Base-by-base conservation (phyloP, 2,329 filamentous ascomycete genomes). In the Apiospora rasikravindrae region DNA sequence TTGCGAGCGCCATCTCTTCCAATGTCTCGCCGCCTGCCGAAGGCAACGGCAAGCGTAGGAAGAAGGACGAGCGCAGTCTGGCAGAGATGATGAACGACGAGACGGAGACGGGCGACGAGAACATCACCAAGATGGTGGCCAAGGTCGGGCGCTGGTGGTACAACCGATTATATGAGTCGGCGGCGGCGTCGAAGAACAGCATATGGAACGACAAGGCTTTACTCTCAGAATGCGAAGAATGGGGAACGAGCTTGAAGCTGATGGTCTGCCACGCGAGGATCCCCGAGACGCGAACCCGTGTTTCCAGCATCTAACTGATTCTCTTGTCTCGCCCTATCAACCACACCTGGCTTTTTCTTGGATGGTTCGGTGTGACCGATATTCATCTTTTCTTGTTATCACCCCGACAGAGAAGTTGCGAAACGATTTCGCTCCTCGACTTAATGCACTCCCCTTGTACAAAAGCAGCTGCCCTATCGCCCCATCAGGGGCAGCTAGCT, bases 131-230 rank as follows among this genome's bases (percentile, higher is more conserved):
- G 79, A 97, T 97, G 87, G 95, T 98, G 29, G 93, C 95, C 22
- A 92, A 91, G 74, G 96, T 98, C 14, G 96, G 95, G 1, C 89
- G 96, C 61, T 98, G 96, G 94, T 99, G 96, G 96, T 98, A 98
- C 82, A 93, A 91, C 13, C 90, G 93, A 70, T 98, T 96, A 85
- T 98, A 98, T 81, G 96, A 98, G 82, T 88, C 71, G 87, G 88
- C 5, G 86, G 91, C 11, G 82, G 89, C 73, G 82, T 87, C 86
- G 69, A 83, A 85, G 67, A 84, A 85, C 66, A 89, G 93, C 80
- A 93, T 98, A 76, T 98, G 95, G 92, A 88, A 87, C 67, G 93
- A 98, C 79, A 89, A 88, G 71, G 87, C 88, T 13, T 83, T 98
- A 40, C 85, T 98, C 67, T 86, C 89, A 22, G 96, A 99, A 83